Percentiles rank a stretch among this genome's conserved stretches.
Evolutionary conservation across 306 rosid genomes (phyloP).

Genomic region (barrel medic (Medicago truncatula)): DNA sequence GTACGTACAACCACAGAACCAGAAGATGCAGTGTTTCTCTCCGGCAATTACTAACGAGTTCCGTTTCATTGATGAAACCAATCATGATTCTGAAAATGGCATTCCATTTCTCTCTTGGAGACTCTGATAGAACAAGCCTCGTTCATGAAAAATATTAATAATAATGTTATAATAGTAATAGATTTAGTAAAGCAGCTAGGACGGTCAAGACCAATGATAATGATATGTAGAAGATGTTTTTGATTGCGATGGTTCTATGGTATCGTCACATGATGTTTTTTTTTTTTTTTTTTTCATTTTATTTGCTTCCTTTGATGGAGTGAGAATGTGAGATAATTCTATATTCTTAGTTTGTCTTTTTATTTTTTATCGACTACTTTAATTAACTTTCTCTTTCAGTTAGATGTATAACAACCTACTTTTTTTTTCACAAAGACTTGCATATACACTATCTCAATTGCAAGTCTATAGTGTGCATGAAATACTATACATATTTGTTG

Average conservation of each 20-base stretch:
- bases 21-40: conserved; percentile 68
- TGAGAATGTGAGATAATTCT: conserved; percentile 63
- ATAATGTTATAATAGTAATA: neutral
- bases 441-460: too few relatives aligned
- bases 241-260: conserved; percentile 51
- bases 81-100: conserved; percentile 54
- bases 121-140: conserved; percentile 86
- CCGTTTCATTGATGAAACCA: conserved; percentile 57
- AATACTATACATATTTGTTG: neutral
- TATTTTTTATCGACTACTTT: conserved; percentile 30
- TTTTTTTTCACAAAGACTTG: neutral
- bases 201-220: conserved; percentile 50
- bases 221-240: conserved; percentile 52
- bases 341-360: conserved; percentile 63
- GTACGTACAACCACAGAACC: conserved; percentile 58
- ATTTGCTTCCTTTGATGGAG: conserved; percentile 56
- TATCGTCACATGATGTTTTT: conserved; percentile 40
- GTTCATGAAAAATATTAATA: conserved; percentile 53
- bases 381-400: conserved; percentile 53
- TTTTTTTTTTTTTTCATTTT: conserved; percentile 25
- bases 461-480: neutral
- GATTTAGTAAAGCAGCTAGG: conserved; percentile 27
- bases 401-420: conserved; percentile 41
- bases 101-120: conserved; percentile 92
- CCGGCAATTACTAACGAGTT: conserved; percentile 62